Evolutionary conservation across 1,284 basidiomycete species (phyloP).

Genomic region (Apiotrichum gamsii): DNA sequence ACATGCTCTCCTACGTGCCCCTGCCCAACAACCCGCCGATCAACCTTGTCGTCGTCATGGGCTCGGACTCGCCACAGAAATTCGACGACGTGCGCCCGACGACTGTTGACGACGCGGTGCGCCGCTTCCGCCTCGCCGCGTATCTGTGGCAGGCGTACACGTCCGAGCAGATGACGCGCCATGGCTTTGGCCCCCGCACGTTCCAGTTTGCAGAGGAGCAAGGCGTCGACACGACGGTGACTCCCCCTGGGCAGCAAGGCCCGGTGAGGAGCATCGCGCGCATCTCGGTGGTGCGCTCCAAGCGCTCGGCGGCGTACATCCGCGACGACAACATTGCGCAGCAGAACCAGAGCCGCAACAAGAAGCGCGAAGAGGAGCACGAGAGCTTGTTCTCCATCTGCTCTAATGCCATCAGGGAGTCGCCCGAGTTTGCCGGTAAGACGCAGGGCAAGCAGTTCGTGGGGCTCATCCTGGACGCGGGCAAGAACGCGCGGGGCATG

Average conservation of each 20-base stretch:
- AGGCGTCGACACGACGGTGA: conserved; percentile 2
- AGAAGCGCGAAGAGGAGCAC: background rate
- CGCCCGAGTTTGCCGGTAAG: conserved; percentile 4
- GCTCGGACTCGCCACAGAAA: conserved; percentile 2
- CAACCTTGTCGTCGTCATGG: conserved; percentile 5
- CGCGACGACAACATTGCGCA: conserved; percentile 4
- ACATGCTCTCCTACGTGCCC: conserved; percentile 1
- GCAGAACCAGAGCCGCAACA: background rate
- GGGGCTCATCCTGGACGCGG: conserved; percentile 5
- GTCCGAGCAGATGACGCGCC: conserved; percentile 6
- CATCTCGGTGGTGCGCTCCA: conserved; percentile 6
- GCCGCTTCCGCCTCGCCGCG: conserved; percentile 9
- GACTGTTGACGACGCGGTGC: conserved; percentile 2
- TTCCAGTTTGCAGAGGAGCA: conserved; percentile 8
- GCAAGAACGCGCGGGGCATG: background rate
- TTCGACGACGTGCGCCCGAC: conserved; percentile 7
- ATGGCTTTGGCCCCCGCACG: conserved; percentile 5
- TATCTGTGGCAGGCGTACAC: conserved; percentile 12
- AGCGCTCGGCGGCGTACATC: conserved; percentile 1
- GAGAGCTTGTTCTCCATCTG: background rate
- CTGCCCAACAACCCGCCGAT: conserved; percentile 1
- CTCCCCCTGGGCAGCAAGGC: background rate
- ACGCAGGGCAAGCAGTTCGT: background rate
- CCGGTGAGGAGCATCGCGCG: background rate
- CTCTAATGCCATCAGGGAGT: background rate